Conservation (phyloP, 1,284 basidiomycete species). For the Agroathelia rolfsii region DNA sequence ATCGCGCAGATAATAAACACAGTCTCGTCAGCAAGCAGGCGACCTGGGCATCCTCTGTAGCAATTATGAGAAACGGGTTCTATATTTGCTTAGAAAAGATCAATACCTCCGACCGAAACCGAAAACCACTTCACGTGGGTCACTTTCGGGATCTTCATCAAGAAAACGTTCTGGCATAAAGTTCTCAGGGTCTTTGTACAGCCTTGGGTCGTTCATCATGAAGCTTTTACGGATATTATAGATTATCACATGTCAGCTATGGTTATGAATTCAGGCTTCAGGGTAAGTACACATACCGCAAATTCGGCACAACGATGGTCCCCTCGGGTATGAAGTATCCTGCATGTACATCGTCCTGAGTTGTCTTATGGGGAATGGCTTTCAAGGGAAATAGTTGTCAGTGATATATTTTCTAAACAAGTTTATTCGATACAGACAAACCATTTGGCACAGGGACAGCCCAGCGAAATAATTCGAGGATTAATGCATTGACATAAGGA, state of each 20-base stretch:
- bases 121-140: constrained; percentile 31
- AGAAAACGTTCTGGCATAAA: constrained; percentile 13
- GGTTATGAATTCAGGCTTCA: neutral
- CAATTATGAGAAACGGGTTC: constrained; percentile 1
- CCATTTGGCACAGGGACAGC: constrained; percentile 20
- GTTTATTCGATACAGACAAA: constrained; percentile 11
- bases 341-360: constrained; percentile 38
- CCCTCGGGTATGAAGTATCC: constrained; percentile 37
- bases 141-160: constrained; percentile 20
- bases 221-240: constrained; percentile 8
- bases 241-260: too few relatives aligned
- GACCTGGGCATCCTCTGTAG: constrained; percentile 19
- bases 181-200: constrained; percentile 14
- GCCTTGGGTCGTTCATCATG: constrained; percentile 13
- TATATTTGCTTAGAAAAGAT: too few relatives aligned
- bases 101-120: constrained; percentile 37
- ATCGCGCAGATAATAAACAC: constrained; percentile 17
- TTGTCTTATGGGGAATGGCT: constrained; percentile 38
- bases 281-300: constrained; percentile 27
- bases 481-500: constrained; percentile 26
- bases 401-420: too few relatives aligned
- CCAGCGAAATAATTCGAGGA: constrained; percentile 26
- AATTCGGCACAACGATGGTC: constrained; percentile 36
- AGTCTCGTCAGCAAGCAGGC: constrained; percentile 17
- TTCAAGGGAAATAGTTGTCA: too few relatives aligned